Percentiles rank a stretch among this genome's conserved stretches.
Conservation (phyloP, 352 stramenopile genomes). For the Elongisporangium prolatum region DNA sequence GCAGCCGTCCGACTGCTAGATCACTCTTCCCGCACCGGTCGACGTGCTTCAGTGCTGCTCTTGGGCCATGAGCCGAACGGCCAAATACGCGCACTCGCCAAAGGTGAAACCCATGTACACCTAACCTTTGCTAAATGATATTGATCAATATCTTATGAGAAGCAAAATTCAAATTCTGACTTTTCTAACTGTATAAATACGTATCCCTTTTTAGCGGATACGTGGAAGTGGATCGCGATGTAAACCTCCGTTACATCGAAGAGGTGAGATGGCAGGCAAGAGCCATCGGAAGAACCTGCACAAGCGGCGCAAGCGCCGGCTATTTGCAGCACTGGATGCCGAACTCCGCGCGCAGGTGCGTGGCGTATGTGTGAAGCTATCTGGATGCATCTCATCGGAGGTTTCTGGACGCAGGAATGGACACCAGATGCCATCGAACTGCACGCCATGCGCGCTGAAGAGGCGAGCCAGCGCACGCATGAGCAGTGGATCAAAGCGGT, state of each 20-base stretch:
- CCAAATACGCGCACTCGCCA: background rate
- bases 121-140: background rate
- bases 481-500: conserved; percentile 48
- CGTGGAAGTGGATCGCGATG: background rate
- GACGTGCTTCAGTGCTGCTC: background rate
- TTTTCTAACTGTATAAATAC: background rate
- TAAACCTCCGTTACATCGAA: background rate
- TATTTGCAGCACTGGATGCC: conserved; percentile 50
- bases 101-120: background rate
- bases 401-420: conserved; percentile 23
- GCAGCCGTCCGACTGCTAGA: conserved; percentile 1
- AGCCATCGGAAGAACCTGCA: conserved; percentile 75
- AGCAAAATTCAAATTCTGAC: too few relatives aligned
- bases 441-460: conserved; percentile 53
- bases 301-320: conserved; percentile 65
- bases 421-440: conserved; percentile 42
- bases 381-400: background rate
- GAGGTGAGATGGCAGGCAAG: conserved; percentile 6
- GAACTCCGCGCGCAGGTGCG: conserved; percentile 43
- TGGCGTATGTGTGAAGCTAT: background rate
- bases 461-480: conserved; percentile 48
- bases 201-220: background rate
- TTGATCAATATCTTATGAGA: too few relatives aligned
- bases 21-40: background rate
- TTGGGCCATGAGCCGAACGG: background rate